Base-by-base conservation (phyloP, 495 filamentous ascomycete species). In the Neurospora discreta region DNA sequence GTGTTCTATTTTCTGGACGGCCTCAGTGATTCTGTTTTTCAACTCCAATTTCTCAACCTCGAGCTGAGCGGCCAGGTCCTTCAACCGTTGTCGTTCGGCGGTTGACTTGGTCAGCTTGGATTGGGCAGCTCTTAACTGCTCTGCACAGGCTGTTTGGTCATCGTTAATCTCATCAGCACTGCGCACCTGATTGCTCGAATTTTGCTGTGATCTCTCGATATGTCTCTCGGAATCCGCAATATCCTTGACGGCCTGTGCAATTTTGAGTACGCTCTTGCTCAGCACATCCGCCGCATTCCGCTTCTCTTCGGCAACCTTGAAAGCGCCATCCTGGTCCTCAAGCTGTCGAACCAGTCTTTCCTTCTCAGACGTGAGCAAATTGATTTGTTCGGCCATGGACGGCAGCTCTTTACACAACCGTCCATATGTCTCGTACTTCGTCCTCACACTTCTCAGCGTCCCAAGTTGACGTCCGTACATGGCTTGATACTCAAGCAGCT, bases 151-250 rank as follows among this genome's bases (percentile, higher is more conserved):
- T 26, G 88, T 86, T 70, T 92, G 88, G 69, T 95, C 87, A 18
- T 91, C 87, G 74, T 94, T 92, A 72, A 98, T 92, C 73, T 97
- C 92, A 69, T 97, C 91, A 20, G 93, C 82, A 8, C 91, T 91
- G 73, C 90, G 89, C 6, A 87, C 82, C 18, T 85, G 75, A 3
- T 89, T 88, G 73, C 84, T 80, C 18, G 90, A 87, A 68, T 90
- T 87, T 74, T 97, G 89, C 72, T 94, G 92, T 9, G 87, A 86
- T 13, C 91, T 87, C 73, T 89, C 83, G 69, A 96, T 89, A 76
- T 97, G 90, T 70, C 82, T 81, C 74, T 91, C 85, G 67, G 91
- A 88, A 39, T 88, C 87, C 42, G 84, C 82, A 69, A 95, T 90
- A 41, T 97, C 93, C 68, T 84, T 85, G 74, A 87, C 82, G 46